Evolutionary conservation across 176 grass and related monocot species (phyloP), one percentile per base, ranked within the genome.

Genomic region (Cocos nucifera): DNA sequence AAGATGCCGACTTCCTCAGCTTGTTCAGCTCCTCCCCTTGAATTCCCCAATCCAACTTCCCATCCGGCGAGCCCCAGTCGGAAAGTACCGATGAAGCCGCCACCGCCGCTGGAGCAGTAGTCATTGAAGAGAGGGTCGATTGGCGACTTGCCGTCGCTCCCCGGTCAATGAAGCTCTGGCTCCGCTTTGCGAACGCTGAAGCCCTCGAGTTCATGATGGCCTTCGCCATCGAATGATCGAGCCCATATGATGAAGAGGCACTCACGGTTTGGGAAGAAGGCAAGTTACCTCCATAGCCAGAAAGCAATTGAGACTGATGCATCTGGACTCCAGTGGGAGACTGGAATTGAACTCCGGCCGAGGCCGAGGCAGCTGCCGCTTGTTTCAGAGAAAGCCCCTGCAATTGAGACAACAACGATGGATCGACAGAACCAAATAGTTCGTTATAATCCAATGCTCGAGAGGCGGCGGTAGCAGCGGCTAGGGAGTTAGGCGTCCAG

Each of bases 1-100:
- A 98, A 24, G 94, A 92, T 4, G 82, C 94, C 2, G 94, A 98
- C 78, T 89, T 98, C 32, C 94, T 75, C 26, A 98, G 28, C 66
- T 98, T 98, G 85, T 86, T 72, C 61, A 98, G 87, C 76, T 98
- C 94, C 49, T 98, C 94, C 8, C 82, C 94, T 67, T 98, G 94
- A 6, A 98, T 67, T 48, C 94, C 84, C 94, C 94, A 98, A 53
- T 98, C 88, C 3, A 98, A 72, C 75, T 57, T 98, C 29, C 94
- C 94, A 55, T 69, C 82, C 6, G 84, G 94, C 10, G 94, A 98
- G 19, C 73, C 88, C 94, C 94, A 98, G 65, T 92, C 74, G 0
- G 94, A 86, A 70, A 80, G 54, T 65, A 20, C 19, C 19, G 70
- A 54, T 2, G 70, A n/a, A 4, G 59, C 26, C 14, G 49, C 7